These are phyloP conservation scores for Russula emetica DNA, from an alignment of 768 basidiomycete species.

Conservation along the genomic window DNA sequence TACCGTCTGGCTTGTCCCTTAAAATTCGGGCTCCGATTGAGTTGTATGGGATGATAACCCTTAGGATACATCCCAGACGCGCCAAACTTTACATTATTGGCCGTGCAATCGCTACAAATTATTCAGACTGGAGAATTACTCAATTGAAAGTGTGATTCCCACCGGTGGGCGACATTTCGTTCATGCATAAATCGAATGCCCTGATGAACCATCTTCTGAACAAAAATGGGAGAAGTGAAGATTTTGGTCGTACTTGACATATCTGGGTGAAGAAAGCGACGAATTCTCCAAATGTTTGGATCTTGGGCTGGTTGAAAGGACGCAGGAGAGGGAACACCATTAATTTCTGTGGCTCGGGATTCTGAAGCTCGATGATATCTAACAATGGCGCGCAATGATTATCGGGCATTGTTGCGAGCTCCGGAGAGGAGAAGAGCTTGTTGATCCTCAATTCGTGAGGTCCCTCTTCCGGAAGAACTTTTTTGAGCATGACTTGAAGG, in stretches of 20 bases:
- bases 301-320: conserved; percentile 31
- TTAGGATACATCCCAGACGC: conserved; percentile 19
- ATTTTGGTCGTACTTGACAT: conserved; percentile 33
- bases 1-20: conserved; percentile 21
- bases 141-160: conserved; percentile 20
- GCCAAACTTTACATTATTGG: conserved; percentile 33
- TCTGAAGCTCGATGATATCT: conserved; percentile 28
- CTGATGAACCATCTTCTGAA: conserved; percentile 11
- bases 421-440: conserved; percentile 21
- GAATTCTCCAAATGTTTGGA: conserved; percentile 38
- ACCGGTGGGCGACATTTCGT: conserved; percentile 32
- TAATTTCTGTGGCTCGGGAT: conserved; percentile 15
- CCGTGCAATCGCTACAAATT: conserved; percentile 19
- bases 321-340: conserved; percentile 38
- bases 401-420: conserved; percentile 28
- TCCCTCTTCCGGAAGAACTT: conserved; percentile 4
- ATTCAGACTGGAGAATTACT: neutral
- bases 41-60: conserved; percentile 8
- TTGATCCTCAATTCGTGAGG: conserved; percentile 18
- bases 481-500: conserved; percentile 21
- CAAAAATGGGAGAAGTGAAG: neutral
- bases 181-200: conserved; percentile 32
- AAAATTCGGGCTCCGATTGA: conserved; percentile 7
- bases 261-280: conserved; percentile 36
- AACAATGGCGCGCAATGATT: conserved; percentile 32